Base-by-base conservation (phyloP, 2,329 filamentous ascomycete genomes). In the Amylocarpus encephaloides region DNA sequence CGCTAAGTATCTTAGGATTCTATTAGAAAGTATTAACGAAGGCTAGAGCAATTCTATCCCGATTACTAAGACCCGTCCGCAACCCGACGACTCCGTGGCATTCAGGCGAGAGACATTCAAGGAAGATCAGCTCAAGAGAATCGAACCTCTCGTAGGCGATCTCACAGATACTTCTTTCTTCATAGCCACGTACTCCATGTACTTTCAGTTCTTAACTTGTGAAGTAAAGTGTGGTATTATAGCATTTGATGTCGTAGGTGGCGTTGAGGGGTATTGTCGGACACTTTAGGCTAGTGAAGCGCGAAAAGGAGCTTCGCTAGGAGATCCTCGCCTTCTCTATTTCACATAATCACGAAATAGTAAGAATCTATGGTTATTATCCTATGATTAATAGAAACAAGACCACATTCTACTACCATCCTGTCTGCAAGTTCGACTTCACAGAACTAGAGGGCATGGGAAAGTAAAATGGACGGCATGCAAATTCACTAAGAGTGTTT, bases 151-250 rank as follows among this genome's bases (percentile, higher is more conserved):
- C 7, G 22, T 72, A n/a, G 32, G 45, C 2, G 44, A 46, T 6
- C 0, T 51, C 12, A 13, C 40, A 13, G 55, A 64, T 4, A 72
- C 66, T 15, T 55, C 48, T 18, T 16, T 26, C 1, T 73, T 76
- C 47, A 71, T 73, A 64, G 68, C 58, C 7, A 77, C 70, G 10
- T 71, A 66, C 47, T 62, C 68, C 5, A 74, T 76, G 65, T 73
- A 70, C 62, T 75, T 78, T 53, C 72, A 72, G 2, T 78, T 76
- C 54, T 62, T 78, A 0, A 69, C 70, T 0, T 73, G 68, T 58
- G 71, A 77, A 58, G 71, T 75, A 1, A 75, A 75, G 59, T 73
- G 68, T 51, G 67, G 70, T 40, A 58, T 62, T 26, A 62, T 54
- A 18, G 64, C 57, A 1, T 68, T 73, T 5, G 62, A 70, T 43